Conservation (phyloP, 768 basidiomycete species). For the Termitomyces eurrhizus region DNA sequence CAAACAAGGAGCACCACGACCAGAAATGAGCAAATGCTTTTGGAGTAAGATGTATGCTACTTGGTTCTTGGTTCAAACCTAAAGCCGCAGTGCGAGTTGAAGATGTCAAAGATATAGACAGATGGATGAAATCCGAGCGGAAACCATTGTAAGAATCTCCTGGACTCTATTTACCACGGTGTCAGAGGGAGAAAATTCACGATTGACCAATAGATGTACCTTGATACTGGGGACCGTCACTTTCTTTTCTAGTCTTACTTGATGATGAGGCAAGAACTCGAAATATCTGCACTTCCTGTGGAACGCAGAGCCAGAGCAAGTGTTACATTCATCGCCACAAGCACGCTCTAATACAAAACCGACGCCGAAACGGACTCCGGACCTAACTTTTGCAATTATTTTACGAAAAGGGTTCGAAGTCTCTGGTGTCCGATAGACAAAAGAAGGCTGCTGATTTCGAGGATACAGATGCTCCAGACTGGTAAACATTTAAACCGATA, state of each 20-base stretch:
- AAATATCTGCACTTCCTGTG: slow-evolving; percentile 79
- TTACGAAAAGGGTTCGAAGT: slow-evolving; percentile 47
- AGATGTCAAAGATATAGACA: slow-evolving; percentile 81
- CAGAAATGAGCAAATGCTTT: slow-evolving; percentile 86
- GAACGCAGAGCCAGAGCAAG: slow-evolving; percentile 59
- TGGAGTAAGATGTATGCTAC: slow-evolving; percentile 82
- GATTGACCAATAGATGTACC: slow-evolving; percentile 36
- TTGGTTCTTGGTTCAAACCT: slow-evolving; percentile 33
- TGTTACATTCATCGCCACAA: slow-evolving; percentile 64
- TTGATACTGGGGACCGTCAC: slow-evolving; percentile 35
- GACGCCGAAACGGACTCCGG: slow-evolving; percentile 85
- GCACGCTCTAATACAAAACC: slow-evolving; percentile 80
- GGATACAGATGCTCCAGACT: slow-evolving; percentile 21
- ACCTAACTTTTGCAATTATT: slow-evolving; percentile 77
- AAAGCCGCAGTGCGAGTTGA: slow-evolving; percentile 36
- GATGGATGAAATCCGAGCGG: slow-evolving; percentile 91
- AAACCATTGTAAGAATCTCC: slow-evolving; percentile 84
- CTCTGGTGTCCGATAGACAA: slow-evolving; percentile 15
- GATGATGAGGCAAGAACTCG: slow-evolving; percentile 76
- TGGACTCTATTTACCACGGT: slow-evolving; percentile 27
- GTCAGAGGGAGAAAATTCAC: not conserved
- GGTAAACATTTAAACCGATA: not conserved
- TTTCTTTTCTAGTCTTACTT: slow-evolving; percentile 61
- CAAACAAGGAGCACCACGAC: slow-evolving; percentile 89
- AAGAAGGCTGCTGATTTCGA: slow-evolving; percentile 14